phyloP scores from a whole-genome alignment of 306 rosid species.

The Calophaca sinica region DNA sequence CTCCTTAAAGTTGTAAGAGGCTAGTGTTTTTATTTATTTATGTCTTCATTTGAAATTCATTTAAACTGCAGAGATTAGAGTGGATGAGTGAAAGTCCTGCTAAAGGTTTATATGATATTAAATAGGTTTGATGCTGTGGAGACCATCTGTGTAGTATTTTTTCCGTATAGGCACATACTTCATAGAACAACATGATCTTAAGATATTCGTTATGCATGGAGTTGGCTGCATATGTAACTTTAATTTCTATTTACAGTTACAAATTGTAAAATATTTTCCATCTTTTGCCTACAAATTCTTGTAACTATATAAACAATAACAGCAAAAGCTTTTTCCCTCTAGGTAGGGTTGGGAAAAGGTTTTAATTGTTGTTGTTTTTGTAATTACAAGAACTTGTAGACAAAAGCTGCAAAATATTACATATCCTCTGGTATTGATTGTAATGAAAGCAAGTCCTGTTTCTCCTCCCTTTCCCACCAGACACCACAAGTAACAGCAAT shows the following conservation, averaged over 20 bases:
- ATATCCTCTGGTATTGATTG: constrained; percentile 1
- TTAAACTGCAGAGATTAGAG: constrained; percentile 11
- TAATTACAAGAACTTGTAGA: constrained; percentile 23
- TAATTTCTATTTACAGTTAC: not conserved
- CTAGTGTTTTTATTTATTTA: not conserved
- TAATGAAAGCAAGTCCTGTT: constrained; percentile 21
- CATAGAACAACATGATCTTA: not conserved
- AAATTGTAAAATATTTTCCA: not conserved
- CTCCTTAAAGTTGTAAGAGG: not conserved
- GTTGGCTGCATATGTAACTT: constrained; percentile 12
- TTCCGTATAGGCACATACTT: not conserved
- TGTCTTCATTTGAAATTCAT: constrained; percentile 6
- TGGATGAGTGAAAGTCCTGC: constrained; percentile 37
- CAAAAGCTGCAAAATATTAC: not conserved
- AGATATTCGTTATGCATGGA: not conserved
- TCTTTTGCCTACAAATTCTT: constrained; percentile 11
- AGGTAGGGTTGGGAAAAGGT: not conserved
- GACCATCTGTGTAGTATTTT: not conserved
- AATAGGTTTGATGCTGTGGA: constrained; percentile 15
- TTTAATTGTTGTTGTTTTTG: not conserved
- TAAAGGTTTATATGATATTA: constrained; percentile 9
- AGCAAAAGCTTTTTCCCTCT: not conserved
- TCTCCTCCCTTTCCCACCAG: not conserved
- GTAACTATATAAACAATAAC: not conserved
- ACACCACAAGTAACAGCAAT: not conserved